Evolutionary conservation across 1,139 yeast species (phyloP), one percentile per base, ranked within the genome.

Genomic region (Geotrichum europaeum): DNA sequence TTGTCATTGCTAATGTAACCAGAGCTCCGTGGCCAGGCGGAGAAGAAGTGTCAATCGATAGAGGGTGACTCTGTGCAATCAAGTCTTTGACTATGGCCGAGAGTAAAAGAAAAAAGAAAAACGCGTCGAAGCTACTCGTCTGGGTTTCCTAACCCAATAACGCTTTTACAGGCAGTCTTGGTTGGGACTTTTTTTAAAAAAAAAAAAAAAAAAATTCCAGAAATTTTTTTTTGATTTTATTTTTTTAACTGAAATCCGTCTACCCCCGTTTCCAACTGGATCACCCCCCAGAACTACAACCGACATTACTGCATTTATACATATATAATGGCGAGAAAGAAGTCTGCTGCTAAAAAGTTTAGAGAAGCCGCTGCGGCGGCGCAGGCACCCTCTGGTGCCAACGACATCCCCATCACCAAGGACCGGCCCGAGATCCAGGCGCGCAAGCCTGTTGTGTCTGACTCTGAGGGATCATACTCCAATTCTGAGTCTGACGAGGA

Each of bases 341-440:
- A 89, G 81, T 87, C 96, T 30, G 94, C 95, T 52, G 80, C 94
- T 62, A 88, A 86, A 70, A 87, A 78, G 73, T 95, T 94, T 47
- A 81, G 77, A 71, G 89, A 85, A 69, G 81, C 79, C 30, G 49
- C 47, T 18, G 28, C 58, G 13, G 56, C 53, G 32, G 51, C 28
- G 22, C 24, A 43, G 9, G 49, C 25, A 1, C 12, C 34, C 32
- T 32, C 45, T 15, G 56, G 18, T 20, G n/a, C 47, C 22, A 54
- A 25, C 12, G 69, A 67, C 43, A 13, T 52, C 22, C 24, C 55
- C 20, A 54, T 32, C 22, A 60, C 43, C 40, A 56, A 49, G 22
- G 50, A 60, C 12, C 25, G 59, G 34, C 63, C 63, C 64, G 71
- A 69, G 62, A 60, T 64, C 61, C 62, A 66, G 47, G 63, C 63